Base-by-base conservation (phyloP, 1,284 basidiomycete genomes). In the Cutaneotrichosporon daszewskae region DNA sequence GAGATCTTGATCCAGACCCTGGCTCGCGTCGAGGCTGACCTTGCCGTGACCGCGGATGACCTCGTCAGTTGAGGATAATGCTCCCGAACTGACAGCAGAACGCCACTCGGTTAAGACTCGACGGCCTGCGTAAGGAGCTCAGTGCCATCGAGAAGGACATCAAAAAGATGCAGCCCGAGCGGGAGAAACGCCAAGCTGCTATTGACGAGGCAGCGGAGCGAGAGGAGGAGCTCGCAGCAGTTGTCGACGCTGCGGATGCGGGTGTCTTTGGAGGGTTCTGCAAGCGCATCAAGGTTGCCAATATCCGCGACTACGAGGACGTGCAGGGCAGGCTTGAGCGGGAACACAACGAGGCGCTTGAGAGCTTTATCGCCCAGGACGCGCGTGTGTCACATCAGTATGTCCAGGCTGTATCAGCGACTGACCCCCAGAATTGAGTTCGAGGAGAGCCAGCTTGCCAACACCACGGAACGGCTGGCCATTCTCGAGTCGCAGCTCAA, bases 291-390 rank as follows among this genome's bases (percentile, higher is more conserved):
- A 79, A 82, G 5, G 84, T 96, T 9, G 67, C 72, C 25, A 83
- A 85, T 71, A 92, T 98, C 51, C 82, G 94, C 32, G 89, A 95
- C 53, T 99, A 96, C 66, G 94, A 98, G 70, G 85, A 89, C 63
- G 80, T 86, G 16, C 91, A 96, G 62, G 76, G 97, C 24, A 87
- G 84, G 64, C 78, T 87, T 18, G 87, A 87, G 1, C 82, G 89
- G 63, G 84, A 87, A 57, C 89, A 91, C 68, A 86, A 79, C 60
- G 87, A 87, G 55, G 87, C 87, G 3, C 75, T 87, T 44, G 73
- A 92, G 53, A 78, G 84, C 41, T 95, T 83, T 61, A 83, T 91
- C 51, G 85, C 84, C 11, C 90, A 96, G 66, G 84, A 92, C 44
- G 84, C 87, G 3, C 79, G 92, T 17, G 74, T 96, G 38, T 82